These are phyloP conservation scores for Xylaria sp. DNA, from an alignment of 2,329 filamentous ascomycete species.

Conservation along the genomic window DNA sequence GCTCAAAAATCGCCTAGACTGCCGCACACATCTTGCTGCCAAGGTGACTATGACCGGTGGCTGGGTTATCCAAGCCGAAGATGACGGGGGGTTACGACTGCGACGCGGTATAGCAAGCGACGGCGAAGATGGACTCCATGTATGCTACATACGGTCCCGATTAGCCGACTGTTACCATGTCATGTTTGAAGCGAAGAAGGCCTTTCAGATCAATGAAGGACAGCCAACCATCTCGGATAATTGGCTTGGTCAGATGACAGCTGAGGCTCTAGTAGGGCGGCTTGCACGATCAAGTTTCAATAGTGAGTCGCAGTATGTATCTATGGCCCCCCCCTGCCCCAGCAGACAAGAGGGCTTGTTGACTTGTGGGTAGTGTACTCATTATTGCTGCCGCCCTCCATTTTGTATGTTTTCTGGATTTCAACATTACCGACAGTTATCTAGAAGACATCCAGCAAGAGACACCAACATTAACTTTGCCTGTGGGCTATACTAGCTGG, in stretches of 20 bases:
- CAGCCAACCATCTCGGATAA: conserved; percentile 7
- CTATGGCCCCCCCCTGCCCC: too few species aligned
- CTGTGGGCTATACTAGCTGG: too few species aligned
- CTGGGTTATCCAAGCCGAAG: not conserved
- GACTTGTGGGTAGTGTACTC: too few species aligned
- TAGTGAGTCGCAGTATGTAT: not conserved
- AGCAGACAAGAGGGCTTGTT: too few species aligned
- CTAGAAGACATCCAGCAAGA: too few species aligned
- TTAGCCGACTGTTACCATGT: not conserved
- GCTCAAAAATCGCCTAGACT: not conserved
- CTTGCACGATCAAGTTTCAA: not conserved
- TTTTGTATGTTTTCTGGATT: not conserved
- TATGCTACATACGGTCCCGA: not conserved
- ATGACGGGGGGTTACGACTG: not conserved
- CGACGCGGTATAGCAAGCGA: not conserved
- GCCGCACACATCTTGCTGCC: not conserved
- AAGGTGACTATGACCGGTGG: not conserved
- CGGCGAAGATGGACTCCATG: not conserved
- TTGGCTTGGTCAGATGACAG: conserved; percentile 22
- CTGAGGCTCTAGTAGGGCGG: conserved; percentile 10
- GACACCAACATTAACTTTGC: too few species aligned
- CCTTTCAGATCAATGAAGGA: not conserved
- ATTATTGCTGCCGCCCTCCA: not conserved
- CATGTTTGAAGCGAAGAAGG: not conserved
- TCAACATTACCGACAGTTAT: not conserved